These are phyloP conservation scores for Yamadazyma membranifaciens DNA, from an alignment of 1,139 yeast genomes.

Conservation along the genomic window DNA sequence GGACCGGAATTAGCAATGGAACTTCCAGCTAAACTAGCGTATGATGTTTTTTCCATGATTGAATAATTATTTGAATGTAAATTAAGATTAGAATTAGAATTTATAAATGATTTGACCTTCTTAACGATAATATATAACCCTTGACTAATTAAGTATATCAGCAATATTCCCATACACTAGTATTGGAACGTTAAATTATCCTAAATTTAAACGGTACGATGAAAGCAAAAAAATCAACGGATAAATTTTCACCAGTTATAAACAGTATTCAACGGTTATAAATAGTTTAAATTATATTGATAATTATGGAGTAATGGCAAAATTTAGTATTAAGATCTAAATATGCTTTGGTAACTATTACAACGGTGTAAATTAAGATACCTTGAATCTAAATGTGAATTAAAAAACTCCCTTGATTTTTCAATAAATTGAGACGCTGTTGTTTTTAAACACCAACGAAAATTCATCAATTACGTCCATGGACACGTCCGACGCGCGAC, in stretches of 20 bases:
- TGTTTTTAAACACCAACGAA: no score
- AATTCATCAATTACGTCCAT: no score
- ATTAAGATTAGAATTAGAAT: not conserved
- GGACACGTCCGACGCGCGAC: no score
- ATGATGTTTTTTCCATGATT: conserved; percentile 34
- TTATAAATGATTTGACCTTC: conserved; percentile 7
- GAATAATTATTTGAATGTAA: no score
- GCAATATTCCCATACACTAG: conserved; percentile 41
- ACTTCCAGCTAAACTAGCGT: conserved; percentile 21
- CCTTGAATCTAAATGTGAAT: not conserved
- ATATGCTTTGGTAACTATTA: no score
- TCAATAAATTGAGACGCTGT: no score
- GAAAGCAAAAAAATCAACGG: no score
- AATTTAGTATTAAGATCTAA: no score
- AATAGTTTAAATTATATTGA: no score
- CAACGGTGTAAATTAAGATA: no score
- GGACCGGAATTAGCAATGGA: conserved; percentile 78
- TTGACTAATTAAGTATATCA: conserved; percentile 41
- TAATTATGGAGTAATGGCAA: not conserved
- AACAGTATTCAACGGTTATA: no score
- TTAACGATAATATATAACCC: conserved; percentile 27
- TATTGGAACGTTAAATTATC: not conserved
- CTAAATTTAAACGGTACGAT: not conserved
- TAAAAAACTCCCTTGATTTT: no score
- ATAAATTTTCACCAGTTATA: not conserved